Evolutionary conservation across 1,139 yeast genomes (phyloP).

Genomic region (Yarrowia galli): DNA sequence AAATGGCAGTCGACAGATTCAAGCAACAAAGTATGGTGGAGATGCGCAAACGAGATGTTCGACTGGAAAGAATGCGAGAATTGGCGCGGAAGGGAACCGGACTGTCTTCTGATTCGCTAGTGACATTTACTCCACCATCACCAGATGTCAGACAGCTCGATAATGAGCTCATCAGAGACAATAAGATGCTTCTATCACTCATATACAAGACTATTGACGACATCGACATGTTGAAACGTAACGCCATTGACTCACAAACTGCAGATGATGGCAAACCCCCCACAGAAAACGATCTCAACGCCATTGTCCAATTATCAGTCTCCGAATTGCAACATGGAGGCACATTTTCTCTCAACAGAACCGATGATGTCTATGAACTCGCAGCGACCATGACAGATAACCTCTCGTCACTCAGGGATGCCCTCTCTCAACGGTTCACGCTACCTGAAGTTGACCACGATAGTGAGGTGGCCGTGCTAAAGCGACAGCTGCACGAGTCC

Average conservation of each 20-base stretch:
- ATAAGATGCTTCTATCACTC: constrained; percentile 42
- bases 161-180: constrained; percentile 43
- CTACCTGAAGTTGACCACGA: constrained; percentile 37
- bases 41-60: constrained; percentile 46
- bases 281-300: background rate
- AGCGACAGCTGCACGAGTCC: constrained; percentile 45
- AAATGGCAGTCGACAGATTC: constrained; percentile 42
- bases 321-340: constrained; percentile 23
- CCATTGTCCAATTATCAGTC: constrained; percentile 20
- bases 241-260: background rate
- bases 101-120: constrained; percentile 44
- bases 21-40: constrained; percentile 43
- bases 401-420: background rate
- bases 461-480: constrained; percentile 42
- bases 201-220: constrained; percentile 41
- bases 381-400: constrained; percentile 1
- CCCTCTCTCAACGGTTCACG: constrained; percentile 39
- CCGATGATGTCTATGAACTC: constrained; percentile 9
- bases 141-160: constrained; percentile 40
- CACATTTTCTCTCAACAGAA: constrained; percentile 15
- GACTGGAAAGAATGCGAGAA: constrained; percentile 44
- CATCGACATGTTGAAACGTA: constrained; percentile 39
- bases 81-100: constrained; percentile 43
- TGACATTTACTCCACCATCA: constrained; percentile 41
- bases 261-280: background rate